Evolutionary conservation across 768 basidiomycete genomes (phyloP), one percentile per base, ranked within the genome.

Genomic region (Boletales sp.): DNA sequence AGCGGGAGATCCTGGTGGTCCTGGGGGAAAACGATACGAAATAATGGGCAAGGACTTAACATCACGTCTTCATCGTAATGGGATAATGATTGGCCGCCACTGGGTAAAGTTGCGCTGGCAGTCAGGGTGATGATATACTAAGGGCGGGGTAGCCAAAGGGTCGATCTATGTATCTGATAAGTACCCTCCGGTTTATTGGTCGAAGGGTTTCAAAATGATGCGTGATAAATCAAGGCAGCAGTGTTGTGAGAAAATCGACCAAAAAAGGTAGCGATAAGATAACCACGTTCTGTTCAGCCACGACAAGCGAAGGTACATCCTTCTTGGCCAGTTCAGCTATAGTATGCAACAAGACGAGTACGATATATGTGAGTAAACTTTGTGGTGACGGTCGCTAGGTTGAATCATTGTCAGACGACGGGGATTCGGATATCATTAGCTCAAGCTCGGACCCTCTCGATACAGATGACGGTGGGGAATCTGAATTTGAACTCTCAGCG

Each of bases 361-460:
- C 25, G 44, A 30, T 15, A 46, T 30, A 3, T n/a, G 62, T 62
- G 44, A 61, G 61, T 49, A 36, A 37, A 40, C 19, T 54, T 8
- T 66, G 62, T 17, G 68, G 82, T 36, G 81, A 84, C 79, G 0
- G 81, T 84, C 59, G 84, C 86, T 55, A 80, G 77, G 79, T 77
- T 38, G 28, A 31, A 46, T 15, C 19, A 2, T 19, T 46, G 31
- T 28, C 37, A 46, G 46, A 32, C 30, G 46, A 31, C 25, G 42
- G 44, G 25, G 38, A 40, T 3, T 19, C 32, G 15, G 57, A 56
- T 28, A 12, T 36, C 12, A 28, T 48, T 21, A 46, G 41, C 40
- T 54, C 51, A 8, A 41, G 41, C 19, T 50, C 58, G 6, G 58
- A 57, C 18, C 19, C 12, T 13, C 10, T 48, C 21, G n/a, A 38